Base-by-base conservation (phyloP, 2,329 filamentous ascomycete genomes). In the Ceratocystis huliohia region DNA sequence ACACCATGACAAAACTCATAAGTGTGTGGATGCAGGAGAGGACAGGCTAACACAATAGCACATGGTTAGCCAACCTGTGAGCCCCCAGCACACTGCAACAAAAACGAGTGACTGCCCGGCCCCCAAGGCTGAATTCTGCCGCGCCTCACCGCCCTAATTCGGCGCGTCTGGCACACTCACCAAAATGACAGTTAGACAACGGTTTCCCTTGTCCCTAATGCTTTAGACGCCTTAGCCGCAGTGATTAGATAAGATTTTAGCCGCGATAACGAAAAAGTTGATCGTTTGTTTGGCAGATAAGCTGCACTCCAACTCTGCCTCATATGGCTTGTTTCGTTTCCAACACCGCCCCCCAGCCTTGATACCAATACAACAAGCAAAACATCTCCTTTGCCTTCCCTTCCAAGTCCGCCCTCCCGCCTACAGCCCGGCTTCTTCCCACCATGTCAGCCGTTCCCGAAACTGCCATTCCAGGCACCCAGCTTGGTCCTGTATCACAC, bases 381-480 rank as follows among this genome's bases (percentile, higher is more conserved):
- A 7, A 33, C 30, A 33, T 33, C 20, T 25, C 62, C 15, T 41
- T 8, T 25, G 33, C 15, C n/a, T 65, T 56, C 57, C 20, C 37
- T 30, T 65, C 44, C 13, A 6, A 33, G 30, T 59, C 33, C 10
- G 6, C 25, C 44, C 17, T 50, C 17, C 7, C 45, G 28, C 28
- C 28, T 30, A 30, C 28, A 30, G 8, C 33, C 33, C 8, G 33
- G 33, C 17, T 0, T 20, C 30, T 17, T 37, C 25, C 15, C 28
- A n/a, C 25, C 57, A 67, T 66, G 65, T 46, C 64, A 28, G 28
- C 63, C 4, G 56, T 68, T 22, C 77, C 80, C n/a, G 75, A 80
- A 70, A 74, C 91, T 71, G 89, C 87, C 65, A 81, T 95, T 61
- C 94, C 94, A 10, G 94, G 94, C 74, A 89, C 94, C 74, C 78